phyloP scores from a whole-genome alignment of 1,284 basidiomycete genomes.

The Pholiota adiposa region DNA sequence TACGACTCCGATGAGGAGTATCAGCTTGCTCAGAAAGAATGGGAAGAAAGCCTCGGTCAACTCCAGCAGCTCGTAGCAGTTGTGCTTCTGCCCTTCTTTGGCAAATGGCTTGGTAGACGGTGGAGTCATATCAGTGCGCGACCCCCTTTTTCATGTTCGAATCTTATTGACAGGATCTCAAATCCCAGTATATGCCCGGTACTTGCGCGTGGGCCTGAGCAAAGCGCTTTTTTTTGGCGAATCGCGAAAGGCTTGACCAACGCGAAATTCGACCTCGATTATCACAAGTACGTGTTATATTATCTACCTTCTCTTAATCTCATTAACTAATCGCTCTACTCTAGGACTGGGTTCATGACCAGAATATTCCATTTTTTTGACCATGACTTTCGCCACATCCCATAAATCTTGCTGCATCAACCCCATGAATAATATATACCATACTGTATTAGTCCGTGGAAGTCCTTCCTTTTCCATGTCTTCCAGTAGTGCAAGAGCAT shows the following conservation, averaged over 20 bases:
- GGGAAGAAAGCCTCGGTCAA: conserved; percentile 89
- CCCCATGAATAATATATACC: conserved; percentile 73
- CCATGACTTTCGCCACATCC: conserved; percentile 60
- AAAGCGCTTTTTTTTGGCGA: conserved; percentile 66
- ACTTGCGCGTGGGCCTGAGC: conserved; percentile 68
- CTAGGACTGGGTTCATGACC: conserved; percentile 37
- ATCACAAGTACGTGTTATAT: not conserved
- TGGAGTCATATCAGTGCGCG: conserved; percentile 85
- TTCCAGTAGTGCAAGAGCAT: conserved; percentile 65
- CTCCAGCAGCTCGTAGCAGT: conserved; percentile 81
- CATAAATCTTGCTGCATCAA: conserved; percentile 59
- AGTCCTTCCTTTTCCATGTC: conserved; percentile 63
- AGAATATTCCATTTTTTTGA: conserved; percentile 57
- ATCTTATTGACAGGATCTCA: conserved; percentile 19
- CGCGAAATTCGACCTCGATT: not conserved
- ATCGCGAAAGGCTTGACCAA: conserved; percentile 8
- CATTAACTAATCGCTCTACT: conserved; percentile 37
- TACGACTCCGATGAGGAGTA: conserved; percentile 75
- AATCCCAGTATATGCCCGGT: conserved; percentile 82
- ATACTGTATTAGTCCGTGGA: conserved; percentile 65
- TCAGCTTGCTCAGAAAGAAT: conserved; percentile 84
- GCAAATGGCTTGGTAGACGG: conserved; percentile 86
- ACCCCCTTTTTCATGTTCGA: conserved; percentile 15
- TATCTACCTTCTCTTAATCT: conserved; percentile 36
- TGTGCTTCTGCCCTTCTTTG: conserved; percentile 84